phyloP scores from a whole-genome alignment of 2,329 filamentous ascomycete genomes.

The Cordyceps militaris region DNA sequence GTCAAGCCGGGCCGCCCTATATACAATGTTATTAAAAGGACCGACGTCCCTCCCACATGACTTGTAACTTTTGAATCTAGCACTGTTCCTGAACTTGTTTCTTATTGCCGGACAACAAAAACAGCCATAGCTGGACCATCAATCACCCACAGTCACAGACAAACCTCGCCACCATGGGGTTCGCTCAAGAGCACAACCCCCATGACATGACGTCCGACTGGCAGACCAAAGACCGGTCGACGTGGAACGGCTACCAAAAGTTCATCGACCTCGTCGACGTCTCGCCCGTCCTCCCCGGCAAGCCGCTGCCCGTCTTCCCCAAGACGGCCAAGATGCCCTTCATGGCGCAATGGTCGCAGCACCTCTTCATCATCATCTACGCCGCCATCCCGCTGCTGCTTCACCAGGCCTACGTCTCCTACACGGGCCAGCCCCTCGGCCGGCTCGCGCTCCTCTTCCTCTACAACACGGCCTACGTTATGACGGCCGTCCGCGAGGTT shows the following conservation, averaged over 20 bases:
- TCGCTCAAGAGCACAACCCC: conserved; percentile 12
- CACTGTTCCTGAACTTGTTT: neutral
- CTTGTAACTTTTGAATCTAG: neutral
- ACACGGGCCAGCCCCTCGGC: conserved; percentile 14
- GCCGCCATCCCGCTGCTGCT: conserved; percentile 22
- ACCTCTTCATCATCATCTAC: conserved; percentile 27
- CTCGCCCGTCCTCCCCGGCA: conserved; percentile 16
- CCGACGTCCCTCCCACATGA: neutral
- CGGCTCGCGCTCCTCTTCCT: conserved; percentile 15
- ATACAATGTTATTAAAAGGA: neutral
- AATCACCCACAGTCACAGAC: neutral
- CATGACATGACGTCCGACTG: conserved; percentile 21
- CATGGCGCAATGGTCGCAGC: conserved; percentile 22
- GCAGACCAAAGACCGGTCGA: conserved; percentile 15
- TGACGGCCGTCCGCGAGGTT: conserved; percentile 24
- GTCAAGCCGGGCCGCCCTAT: neutral
- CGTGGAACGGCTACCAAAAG: conserved; percentile 18
- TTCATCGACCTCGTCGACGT: conserved; percentile 15
- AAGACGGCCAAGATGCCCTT: conserved; percentile 28
- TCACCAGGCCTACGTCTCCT: conserved; percentile 16
- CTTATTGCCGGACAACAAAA: too few relatives aligned
- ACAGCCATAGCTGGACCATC: neutral
- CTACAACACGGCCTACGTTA: conserved; percentile 26
- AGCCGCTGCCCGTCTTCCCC: conserved; percentile 22
- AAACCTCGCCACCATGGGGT: conserved; percentile 10